phyloP scores from a whole-genome alignment of 1,284 basidiomycete species.

The Mycosarcoma mackinlayi region DNA sequence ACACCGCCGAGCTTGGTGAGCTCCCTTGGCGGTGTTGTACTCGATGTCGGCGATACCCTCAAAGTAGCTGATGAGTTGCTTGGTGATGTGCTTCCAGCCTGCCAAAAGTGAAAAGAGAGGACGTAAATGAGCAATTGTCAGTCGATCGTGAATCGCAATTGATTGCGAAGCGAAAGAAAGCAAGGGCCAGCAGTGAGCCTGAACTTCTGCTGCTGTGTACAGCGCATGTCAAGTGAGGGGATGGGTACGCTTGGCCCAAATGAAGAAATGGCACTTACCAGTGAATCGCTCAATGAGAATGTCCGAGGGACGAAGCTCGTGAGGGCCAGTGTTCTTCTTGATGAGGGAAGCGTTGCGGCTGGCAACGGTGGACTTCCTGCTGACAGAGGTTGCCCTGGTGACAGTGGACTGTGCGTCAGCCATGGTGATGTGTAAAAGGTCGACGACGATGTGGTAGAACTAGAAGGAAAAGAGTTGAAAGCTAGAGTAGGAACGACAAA shows the following conservation, averaged over 20 bases:
- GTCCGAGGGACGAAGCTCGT: conserved; percentile 93
- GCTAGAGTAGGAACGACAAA: conserved; percentile 4
- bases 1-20: conserved; percentile 95
- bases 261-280: conserved; percentile 54
- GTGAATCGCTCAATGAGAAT: conserved; percentile 88
- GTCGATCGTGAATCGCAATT: conserved; percentile 1
- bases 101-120: background rate
- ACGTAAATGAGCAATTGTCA: background rate
- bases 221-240: background rate
- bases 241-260: background rate
- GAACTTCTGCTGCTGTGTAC: too few relatives aligned
- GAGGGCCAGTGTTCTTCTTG: conserved; percentile 71
- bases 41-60: conserved; percentile 73
- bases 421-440: conserved; percentile 34
- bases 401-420: conserved; percentile 66
- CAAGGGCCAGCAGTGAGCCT: too few relatives aligned
- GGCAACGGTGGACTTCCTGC: conserved; percentile 67
- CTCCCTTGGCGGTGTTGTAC: conserved; percentile 90
- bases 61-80: conserved; percentile 70
- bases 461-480: background rate
- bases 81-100: conserved; percentile 92
- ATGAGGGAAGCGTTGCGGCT: conserved; percentile 69
- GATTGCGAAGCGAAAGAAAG: too few relatives aligned
- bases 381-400: conserved; percentile 64
- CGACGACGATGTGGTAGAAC: conserved; percentile 16